Conservation (phyloP, 139 green algal genomes). For the Chlorella sp. region DNA sequence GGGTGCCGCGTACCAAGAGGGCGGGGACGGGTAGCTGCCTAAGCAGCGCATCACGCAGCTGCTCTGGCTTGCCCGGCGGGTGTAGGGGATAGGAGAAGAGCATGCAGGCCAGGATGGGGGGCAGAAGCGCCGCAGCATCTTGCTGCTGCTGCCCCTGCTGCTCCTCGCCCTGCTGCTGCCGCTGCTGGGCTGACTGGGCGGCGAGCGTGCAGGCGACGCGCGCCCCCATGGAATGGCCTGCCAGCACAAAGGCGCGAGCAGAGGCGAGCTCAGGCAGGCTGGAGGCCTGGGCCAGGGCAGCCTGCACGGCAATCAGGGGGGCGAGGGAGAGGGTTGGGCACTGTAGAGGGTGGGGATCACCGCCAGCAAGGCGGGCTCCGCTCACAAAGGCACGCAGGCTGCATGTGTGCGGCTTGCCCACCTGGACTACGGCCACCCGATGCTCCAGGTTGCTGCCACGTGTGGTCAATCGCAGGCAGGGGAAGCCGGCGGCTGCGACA, state of each 20-base stretch:
- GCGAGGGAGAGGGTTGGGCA: not conserved
- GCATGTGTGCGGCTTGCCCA: not conserved
- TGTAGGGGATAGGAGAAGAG: constrained; percentile 69
- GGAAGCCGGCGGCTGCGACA: constrained; percentile 26
- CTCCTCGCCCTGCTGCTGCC: not conserved
- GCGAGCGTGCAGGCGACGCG: constrained; percentile 25
- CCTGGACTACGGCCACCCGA: constrained; percentile 27
- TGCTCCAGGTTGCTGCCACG: constrained; percentile 38
- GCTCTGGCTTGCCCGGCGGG: constrained; percentile 45
- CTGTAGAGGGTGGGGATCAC: not conserved
- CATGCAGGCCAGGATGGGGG: not conserved
- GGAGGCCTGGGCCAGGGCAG: not conserved
- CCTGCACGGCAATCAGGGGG: not conserved
- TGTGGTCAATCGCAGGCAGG: constrained; percentile 50
- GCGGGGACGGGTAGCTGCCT: constrained; percentile 42
- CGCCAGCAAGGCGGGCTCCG: not conserved
- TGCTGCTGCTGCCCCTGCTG: not conserved
- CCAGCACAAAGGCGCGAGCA: not conserved
- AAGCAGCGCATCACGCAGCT: constrained; percentile 57
- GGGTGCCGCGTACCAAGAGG: constrained; percentile 60
- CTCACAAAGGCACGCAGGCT: not conserved
- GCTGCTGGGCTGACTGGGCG: not conserved
- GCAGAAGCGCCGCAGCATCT: not conserved
- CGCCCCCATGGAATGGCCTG: constrained; percentile 32
- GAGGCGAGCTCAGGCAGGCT: not conserved